These are phyloP conservation scores for Blastomyces parvus DNA, from an alignment of 2,329 filamentous ascomycete species.

Conservation along the genomic window DNA sequence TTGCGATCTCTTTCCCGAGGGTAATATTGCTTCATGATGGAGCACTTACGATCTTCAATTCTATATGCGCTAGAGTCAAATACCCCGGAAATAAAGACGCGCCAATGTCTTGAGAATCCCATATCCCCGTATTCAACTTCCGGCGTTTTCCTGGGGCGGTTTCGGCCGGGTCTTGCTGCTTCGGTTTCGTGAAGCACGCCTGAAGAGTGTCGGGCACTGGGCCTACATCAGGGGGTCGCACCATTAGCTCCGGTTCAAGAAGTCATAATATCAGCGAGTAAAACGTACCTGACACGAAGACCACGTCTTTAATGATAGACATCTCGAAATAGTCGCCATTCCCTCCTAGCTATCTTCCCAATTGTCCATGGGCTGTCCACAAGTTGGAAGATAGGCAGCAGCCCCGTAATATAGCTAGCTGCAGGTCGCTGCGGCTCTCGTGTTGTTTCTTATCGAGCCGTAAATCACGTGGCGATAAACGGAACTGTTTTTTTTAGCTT, in stretches of 20 bases:
- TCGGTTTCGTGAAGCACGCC: not conserved
- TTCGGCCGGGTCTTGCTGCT: not conserved
- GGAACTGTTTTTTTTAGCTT: too few relatives aligned
- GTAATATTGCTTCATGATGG: not conserved
- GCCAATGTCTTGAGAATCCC: not conserved
- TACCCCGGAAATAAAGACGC: constrained; percentile 15
- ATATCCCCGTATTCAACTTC: not conserved
- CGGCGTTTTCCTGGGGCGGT: not conserved
- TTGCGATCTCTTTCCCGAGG: too few relatives aligned
- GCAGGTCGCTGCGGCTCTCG: too few relatives aligned
- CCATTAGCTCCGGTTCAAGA: not conserved
- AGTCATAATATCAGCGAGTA: not conserved
- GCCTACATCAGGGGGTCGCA: not conserved
- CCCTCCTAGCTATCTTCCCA: not conserved
- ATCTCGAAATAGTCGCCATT: not conserved
- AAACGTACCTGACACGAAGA: not conserved
- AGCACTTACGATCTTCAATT: constrained; percentile 24
- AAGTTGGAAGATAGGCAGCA: not conserved
- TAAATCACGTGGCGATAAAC: too few relatives aligned
- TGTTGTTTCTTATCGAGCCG: too few relatives aligned
- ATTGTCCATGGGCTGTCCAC: not conserved
- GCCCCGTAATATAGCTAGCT: not conserved
- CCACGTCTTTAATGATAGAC: not conserved
- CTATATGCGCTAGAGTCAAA: constrained; percentile 26
- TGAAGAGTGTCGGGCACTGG: constrained; percentile 1